Base-by-base conservation (phyloP, 371 early-diverging fungal species). In the Mucor sp. region DNA sequence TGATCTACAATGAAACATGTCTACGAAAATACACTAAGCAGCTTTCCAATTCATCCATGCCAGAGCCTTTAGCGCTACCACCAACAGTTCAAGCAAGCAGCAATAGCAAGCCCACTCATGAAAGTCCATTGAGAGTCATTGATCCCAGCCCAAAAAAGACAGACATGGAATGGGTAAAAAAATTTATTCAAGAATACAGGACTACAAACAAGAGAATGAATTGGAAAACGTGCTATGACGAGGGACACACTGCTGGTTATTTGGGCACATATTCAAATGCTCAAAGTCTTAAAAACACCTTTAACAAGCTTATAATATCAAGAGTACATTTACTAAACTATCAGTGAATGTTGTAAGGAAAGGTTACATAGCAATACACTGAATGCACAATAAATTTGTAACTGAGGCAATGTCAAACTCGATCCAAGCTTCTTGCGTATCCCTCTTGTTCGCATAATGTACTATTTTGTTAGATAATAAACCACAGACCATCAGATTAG, bases 221-320 rank as follows among this genome's bases (percentile, higher is more conserved):
- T 39, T 67, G 62, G 62, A 41, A 67, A 58, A 57, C 7, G 33
- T 57, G 62, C 58, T 67, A 62, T 60, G 61, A 60, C 58, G 59
- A 58, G 63, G 68, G 59, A 50, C 68, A 59, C 41, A 59, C 37
- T 41, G 63, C 63, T 63, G 68, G 68, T 58, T 68, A 63, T 68
- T 23, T 59, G 21, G 53, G 33, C 48, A 63, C 63, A 50, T 63
- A 68, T 63, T 50, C 62, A 59, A 68, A 68, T 62, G 7, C 63
- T 50, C 63, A 62, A 57, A 68, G 63, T 58, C 63, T 68, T 59
- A 63, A 63, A 59, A 68, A 63, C 60, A 68, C 59, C 48, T 67
- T 62, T 62, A 67, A 67, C 58, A 58, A 58, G 57, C 68, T 62
- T 57, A 62, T 59, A 48, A 59, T 59, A 58, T 47, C 44, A 64